Percentiles rank a stretch among this genome's conserved stretches.
These are phyloP conservation scores for Colletotrichum cordylinicola DNA, from an alignment of 2,329 filamentous ascomycete genomes.

Conservation along the genomic window DNA sequence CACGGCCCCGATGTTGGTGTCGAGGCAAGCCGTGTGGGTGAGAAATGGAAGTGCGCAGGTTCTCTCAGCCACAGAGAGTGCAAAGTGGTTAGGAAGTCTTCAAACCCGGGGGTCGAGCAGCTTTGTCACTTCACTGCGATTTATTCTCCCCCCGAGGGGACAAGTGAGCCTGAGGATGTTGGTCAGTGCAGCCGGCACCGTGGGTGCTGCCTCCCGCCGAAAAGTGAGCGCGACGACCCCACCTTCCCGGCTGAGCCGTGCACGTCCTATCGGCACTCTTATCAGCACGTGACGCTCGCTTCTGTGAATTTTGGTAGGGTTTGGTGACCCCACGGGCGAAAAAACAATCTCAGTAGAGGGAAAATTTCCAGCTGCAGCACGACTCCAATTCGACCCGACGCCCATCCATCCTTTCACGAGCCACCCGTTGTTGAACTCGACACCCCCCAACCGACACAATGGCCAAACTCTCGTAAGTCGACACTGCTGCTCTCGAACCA, in stretches of 20 bases:
- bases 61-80: too few relatives aligned
- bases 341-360: slow-evolving; percentile 16
- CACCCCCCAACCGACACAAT: slow-evolving; percentile 57
- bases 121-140: slow-evolving; percentile 6
- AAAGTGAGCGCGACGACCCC: neutral
- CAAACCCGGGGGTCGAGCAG: too few relatives aligned
- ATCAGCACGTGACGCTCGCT: slow-evolving; percentile 22
- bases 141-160: neutral
- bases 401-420: slow-evolving; percentile 21
- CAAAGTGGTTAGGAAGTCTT: too few relatives aligned
- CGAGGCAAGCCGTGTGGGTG: too few relatives aligned
- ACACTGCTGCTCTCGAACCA: neutral
- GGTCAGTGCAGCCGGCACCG: neutral
- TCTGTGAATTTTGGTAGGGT: slow-evolving; percentile 16
- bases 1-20: too few relatives aligned
- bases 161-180: rapidly evolving
- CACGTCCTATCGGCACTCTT: neutral
- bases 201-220: neutral
- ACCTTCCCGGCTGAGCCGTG: neutral
- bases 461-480: slow-evolving; percentile 68
- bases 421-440: slow-evolving; percentile 24
- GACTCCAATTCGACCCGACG: slow-evolving; percentile 19
- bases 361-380: slow-evolving; percentile 20
- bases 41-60: too few relatives aligned
- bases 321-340: slow-evolving; percentile 17